Base-by-base conservation (phyloP, 495 filamentous ascomycete species). In the Penicillium pancosmium region DNA sequence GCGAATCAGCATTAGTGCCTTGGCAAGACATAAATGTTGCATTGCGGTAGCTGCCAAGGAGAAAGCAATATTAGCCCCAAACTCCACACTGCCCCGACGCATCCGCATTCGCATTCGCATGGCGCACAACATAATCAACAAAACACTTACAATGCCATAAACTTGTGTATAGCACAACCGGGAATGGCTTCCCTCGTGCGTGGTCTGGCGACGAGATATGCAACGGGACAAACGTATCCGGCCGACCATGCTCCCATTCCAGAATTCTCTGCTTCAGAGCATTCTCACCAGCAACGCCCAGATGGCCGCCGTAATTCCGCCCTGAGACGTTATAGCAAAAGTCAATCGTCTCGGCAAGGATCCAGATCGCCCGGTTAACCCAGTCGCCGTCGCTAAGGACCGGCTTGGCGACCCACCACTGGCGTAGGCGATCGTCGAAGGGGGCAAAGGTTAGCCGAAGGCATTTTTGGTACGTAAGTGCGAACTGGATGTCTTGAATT, bases 401-500 rank as follows among this genome's bases (percentile, higher is more conserved):
- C 10, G 59, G 55, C 35, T 61, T 69, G 10, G 68, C 52, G 43
- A 57, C 59, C 75, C 75, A 78, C 62, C 61, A 65, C 2, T 56
- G 67, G 10, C 66, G 72, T 1, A 78, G 65, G 25, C 62, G 68
- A 41, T 75, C 68, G 51, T 72, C 71, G 38, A 78, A 75, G 1
- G 75, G 68, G 6, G 68, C 67, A 35, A 76, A 70, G 5, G 67
- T 68, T 5, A 78, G 56, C 46, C 74, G 71, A 15, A 78, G 64
- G 40, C 74, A 68, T 60, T 69, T 73, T 34, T 71, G 75, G 55
- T 68, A 73, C 33, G 68, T 71, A 49, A 78, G 57, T 7, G 74
- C 73, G 57, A 73, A 73, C 34, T 78, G 74, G 27, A 78, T 74
- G 58, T 78, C 75, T 54, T 78, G 75, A 59, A 74, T 74, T 1